Conservation (phyloP, 2,329 filamentous ascomycete genomes). For the Malbranchea cinnamomea region DNA sequence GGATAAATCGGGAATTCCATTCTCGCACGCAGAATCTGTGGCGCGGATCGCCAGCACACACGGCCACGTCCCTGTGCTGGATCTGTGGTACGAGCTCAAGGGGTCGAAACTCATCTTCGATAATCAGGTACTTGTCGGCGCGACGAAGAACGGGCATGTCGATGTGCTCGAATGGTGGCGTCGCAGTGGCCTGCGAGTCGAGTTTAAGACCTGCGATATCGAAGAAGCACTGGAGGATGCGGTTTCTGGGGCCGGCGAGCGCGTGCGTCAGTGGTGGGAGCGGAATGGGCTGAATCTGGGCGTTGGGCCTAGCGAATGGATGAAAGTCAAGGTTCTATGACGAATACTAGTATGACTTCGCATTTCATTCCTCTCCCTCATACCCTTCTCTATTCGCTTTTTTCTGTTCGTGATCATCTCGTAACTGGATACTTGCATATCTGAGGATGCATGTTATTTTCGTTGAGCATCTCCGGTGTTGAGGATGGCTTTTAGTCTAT, state of each 20-base stretch:
- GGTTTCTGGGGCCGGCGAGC: constrained; percentile 53
- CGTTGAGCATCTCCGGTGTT: too few species aligned
- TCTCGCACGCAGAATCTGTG: constrained; percentile 66
- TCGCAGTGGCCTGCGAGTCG: constrained; percentile 53
- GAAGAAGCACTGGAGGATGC: constrained; percentile 89
- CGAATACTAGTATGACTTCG: too few species aligned
- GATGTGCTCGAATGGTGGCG: constrained; percentile 90
- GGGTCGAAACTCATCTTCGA: constrained; percentile 70
- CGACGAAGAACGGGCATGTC: constrained; percentile 75
- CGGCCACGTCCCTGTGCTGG: constrained; percentile 69
- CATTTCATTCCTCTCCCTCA: too few species aligned
- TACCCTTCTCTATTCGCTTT: too few species aligned
- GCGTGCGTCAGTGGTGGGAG: constrained; percentile 77
- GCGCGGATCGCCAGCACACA: constrained; percentile 72
- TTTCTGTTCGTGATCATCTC: too few species aligned
- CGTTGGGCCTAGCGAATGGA: constrained; percentile 75
- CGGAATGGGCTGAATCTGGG: constrained; percentile 68
- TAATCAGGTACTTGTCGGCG: constrained; percentile 66
- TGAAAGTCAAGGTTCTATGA: constrained; percentile 61
- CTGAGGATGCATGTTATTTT: too few species aligned
- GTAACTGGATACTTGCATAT: too few species aligned
- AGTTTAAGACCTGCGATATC: constrained; percentile 91
- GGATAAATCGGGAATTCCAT: constrained; percentile 65
- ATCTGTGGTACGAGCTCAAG: constrained; percentile 64
- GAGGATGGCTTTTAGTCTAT: too few species aligned